Conservation (phyloP, 2,329 filamentous ascomycete species). For the Fusarium sterilihyphosum region DNA sequence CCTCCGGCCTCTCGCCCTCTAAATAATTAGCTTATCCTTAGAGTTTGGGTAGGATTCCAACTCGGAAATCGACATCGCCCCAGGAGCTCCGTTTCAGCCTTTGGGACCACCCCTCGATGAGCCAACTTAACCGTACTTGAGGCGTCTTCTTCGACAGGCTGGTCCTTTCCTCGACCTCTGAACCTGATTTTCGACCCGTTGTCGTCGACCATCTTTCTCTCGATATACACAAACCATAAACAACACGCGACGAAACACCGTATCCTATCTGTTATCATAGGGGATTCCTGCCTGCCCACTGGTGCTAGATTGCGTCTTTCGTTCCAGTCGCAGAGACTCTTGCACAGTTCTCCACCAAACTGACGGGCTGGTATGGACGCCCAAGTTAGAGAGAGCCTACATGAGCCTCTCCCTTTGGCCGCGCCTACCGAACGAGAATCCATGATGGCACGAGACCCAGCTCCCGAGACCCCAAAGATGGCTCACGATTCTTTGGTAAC, state of each 20-base stretch:
- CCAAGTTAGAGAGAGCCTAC: constrained; percentile 38
- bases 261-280: constrained; percentile 28
- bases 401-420: constrained; percentile 43
- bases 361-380: constrained; percentile 44
- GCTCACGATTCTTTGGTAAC: constrained; percentile 79
- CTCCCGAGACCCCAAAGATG: constrained; percentile 51
- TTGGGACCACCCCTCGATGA: constrained; percentile 38
- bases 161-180: constrained; percentile 15
- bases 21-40: constrained; percentile 25
- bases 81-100: constrained; percentile 36
- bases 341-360: constrained; percentile 22
- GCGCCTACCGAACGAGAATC: constrained; percentile 33
- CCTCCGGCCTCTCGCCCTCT: neutral
- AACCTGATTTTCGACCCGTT: constrained; percentile 6
- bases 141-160: constrained; percentile 26
- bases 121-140: constrained; percentile 25
- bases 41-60: constrained; percentile 35
- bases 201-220: constrained; percentile 6
- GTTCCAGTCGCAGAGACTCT: constrained; percentile 42
- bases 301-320: constrained; percentile 43
- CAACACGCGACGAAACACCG: constrained; percentile 27
- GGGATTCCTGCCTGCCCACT: constrained; percentile 26
- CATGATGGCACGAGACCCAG: constrained; percentile 40
- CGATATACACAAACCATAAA: constrained; percentile 10
- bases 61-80: constrained; percentile 25